phyloP scores from a whole-genome alignment of 176 grass and related monocot genomes.

The Ampelocalamus luodianensis region DNA sequence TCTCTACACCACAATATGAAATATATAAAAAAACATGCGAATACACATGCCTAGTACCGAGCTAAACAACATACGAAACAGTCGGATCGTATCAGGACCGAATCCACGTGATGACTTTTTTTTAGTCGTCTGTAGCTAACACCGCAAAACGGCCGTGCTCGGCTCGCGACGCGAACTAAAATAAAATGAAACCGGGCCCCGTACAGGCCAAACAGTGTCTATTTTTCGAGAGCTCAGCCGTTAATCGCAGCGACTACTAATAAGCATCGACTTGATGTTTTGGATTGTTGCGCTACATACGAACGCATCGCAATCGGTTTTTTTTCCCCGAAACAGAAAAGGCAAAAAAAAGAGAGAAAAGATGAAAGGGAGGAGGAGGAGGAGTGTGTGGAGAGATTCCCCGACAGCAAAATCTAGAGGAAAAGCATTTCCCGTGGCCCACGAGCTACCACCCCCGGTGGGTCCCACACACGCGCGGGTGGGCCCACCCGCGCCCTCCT shows the following conservation, averaged over 20 bases:
- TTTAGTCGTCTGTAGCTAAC: background rate
- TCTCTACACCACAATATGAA: no score
- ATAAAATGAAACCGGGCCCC: background rate
- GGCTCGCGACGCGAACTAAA: background rate
- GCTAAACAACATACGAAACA: background rate
- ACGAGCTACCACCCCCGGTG: constrained; percentile 44
- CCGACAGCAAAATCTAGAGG: constrained; percentile 85
- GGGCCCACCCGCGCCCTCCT: background rate
- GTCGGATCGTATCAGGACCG: constrained; percentile 9
- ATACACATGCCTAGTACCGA: background rate
- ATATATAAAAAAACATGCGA: no score
- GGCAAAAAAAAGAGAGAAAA: background rate
- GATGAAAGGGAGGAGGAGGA: background rate
- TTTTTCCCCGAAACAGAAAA: background rate
- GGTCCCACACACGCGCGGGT: constrained; percentile 6
- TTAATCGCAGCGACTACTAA: background rate
- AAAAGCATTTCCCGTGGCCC: constrained; percentile 54
- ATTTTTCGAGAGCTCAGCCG: background rate
- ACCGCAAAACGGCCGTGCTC: no score
- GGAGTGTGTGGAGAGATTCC: constrained; percentile 63
- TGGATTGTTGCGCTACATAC: background rate
- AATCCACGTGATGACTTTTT: constrained; percentile 51
- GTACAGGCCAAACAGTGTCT: constrained; percentile 1
- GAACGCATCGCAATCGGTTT: background rate
- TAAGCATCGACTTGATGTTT: background rate